Conservation (phyloP, 805 yeast genomes). For the Pichia scutulata region DNA sequence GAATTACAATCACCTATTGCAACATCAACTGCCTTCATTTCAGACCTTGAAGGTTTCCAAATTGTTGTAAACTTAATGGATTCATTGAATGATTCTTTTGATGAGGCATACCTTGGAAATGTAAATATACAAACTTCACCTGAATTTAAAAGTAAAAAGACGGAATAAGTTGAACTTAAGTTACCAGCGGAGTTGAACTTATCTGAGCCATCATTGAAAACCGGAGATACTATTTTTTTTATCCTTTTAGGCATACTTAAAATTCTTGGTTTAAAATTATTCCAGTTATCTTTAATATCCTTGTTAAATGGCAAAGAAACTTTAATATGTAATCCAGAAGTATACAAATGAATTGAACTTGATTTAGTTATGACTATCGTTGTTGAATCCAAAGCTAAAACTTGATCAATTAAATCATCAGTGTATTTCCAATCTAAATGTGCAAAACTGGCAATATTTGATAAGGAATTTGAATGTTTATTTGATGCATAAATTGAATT, state of each 20-base stretch:
- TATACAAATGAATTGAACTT: constrained; percentile 53
- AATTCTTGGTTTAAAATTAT: constrained; percentile 44
- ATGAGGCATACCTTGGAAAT: constrained; percentile 18
- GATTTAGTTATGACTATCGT: constrained; percentile 58
- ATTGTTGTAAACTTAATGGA: constrained; percentile 37
- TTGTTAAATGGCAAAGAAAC: constrained; percentile 30
- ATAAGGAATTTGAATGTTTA: constrained; percentile 17
- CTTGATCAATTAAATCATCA: constrained; percentile 44
- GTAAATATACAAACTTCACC: constrained; percentile 48
- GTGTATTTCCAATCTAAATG: constrained; percentile 36
- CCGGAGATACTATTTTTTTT: constrained; percentile 28
- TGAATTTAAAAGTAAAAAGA: constrained; percentile 46
- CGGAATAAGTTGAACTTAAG: constrained; percentile 30
- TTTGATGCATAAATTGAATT: constrained; percentile 28
- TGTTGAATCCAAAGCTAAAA: constrained; percentile 57
- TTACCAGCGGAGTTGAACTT: not conserved
- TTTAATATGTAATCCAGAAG: constrained; percentile 49
- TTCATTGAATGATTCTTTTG: constrained; percentile 32
- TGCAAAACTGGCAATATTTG: constrained; percentile 5
- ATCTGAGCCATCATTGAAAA: not conserved
- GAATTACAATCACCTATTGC: constrained; percentile 66
- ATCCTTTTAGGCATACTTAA: constrained; percentile 35
- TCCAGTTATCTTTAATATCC: constrained; percentile 39
- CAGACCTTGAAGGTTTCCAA: constrained; percentile 60
- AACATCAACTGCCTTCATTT: constrained; percentile 55